A percentile compares a stretch with the other conserved stretches of the same genome.
Evolutionary conservation across 1,139 yeast genomes (phyloP).

Genomic region (Yamadazyma triangularis): DNA sequence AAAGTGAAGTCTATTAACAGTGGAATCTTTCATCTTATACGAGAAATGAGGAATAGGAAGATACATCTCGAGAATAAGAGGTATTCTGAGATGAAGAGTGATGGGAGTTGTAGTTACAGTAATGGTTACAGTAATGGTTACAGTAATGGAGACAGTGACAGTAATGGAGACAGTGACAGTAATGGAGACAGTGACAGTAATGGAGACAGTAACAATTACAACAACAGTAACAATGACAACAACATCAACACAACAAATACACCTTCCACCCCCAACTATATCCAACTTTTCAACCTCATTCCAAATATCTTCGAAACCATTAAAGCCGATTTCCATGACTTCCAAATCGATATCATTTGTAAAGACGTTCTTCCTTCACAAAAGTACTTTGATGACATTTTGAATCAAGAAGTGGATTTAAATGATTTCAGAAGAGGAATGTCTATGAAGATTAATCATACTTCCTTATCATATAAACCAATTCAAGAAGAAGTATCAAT

Average conservation of each 20-base stretch:
- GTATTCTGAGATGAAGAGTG: conserved; percentile 13
- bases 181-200: too few relatives aligned
- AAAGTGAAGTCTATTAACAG: conserved; percentile 35
- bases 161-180: too few relatives aligned
- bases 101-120: too few relatives aligned
- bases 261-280: conserved; percentile 7
- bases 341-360: conserved; percentile 36
- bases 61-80: conserved; percentile 22
- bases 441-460: conserved; percentile 22
- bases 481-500: conserved; percentile 17
- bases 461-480: conserved; percentile 20
- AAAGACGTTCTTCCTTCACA: conserved; percentile 41
- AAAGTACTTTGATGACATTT: conserved; percentile 18
- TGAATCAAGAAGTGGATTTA: conserved; percentile 27
- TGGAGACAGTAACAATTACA: too few relatives aligned
- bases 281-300: conserved; percentile 26
- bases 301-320: conserved; percentile 27
- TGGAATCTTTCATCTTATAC: conserved; percentile 33
- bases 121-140: too few relatives aligned
- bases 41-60: conserved; percentile 29
- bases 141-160: too few relatives aligned
- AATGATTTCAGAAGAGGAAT: conserved; percentile 40
- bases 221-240: too few relatives aligned
- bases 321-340: conserved; percentile 20
- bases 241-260: too few relatives aligned